phyloP scores from a whole-genome alignment of 73 alveolate genomes.

The Paramecium sonneborni region DNA sequence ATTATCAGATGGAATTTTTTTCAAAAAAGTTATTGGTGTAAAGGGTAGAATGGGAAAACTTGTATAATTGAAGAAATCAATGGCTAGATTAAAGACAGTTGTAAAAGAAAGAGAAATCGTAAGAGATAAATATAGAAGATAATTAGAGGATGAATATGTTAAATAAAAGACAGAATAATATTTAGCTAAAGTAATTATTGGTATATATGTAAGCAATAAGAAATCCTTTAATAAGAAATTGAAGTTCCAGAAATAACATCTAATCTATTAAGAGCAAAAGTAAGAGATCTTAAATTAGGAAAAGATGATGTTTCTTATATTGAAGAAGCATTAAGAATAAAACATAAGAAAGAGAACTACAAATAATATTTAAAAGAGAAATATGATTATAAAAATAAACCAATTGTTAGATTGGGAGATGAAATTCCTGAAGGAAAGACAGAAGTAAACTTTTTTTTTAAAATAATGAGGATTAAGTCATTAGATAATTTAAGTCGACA shows the following conservation, averaged over 20 bases:
- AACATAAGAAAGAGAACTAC: background rate
- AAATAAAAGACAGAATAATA: conserved; percentile 65
- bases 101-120: conserved; percentile 79
- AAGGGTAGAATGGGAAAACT: conserved; percentile 63
- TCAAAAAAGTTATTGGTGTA: conserved; percentile 35
- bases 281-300: conserved; percentile 57
- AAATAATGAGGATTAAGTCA: conserved; percentile 52
- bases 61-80: conserved; percentile 67
- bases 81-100: conserved; percentile 79
- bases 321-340: conserved; percentile 58
- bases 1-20: conserved; percentile 67
- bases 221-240: background rate
- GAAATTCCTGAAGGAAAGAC: background rate
- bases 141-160: conserved; percentile 78
- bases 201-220: background rate
- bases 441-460: background rate
- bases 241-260: conserved; percentile 59
- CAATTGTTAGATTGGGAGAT: conserved; percentile 21
- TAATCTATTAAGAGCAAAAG: conserved; percentile 62
- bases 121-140: conserved; percentile 73
- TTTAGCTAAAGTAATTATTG: background rate
- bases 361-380: conserved; percentile 40
- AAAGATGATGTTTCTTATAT: conserved; percentile 56
- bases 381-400: conserved; percentile 58
- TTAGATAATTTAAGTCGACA: conserved; percentile 56